Conservation (phyloP, 1,284 basidiomycete species). For the Austroboletus niveus region DNA sequence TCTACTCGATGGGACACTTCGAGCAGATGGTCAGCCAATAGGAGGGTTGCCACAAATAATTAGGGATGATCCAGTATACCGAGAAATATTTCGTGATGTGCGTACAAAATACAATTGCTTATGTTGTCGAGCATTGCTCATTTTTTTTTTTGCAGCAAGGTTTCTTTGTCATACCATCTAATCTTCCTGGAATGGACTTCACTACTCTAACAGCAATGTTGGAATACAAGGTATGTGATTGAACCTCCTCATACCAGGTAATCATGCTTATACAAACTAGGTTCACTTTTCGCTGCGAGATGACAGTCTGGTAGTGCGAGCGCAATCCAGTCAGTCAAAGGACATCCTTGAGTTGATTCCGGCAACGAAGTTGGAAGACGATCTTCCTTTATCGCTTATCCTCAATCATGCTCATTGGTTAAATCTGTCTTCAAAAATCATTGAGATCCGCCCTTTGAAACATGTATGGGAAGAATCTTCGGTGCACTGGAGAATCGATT, state of each 20-base stretch:
- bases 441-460: conserved; percentile 22
- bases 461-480: conserved; percentile 19
- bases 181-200: background rate
- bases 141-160: conserved; percentile 27
- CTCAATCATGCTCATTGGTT: conserved; percentile 40
- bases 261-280: background rate
- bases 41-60: conserved; percentile 39
- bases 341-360: conserved; percentile 37
- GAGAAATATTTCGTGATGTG: background rate
- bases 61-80: background rate
- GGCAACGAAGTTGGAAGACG: conserved; percentile 27
- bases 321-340: conserved; percentile 3
- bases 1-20: background rate
- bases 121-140: background rate
- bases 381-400: conserved; percentile 39
- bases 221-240: background rate
- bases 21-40: conserved; percentile 35
- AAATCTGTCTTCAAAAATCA: conserved; percentile 18
- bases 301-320: conserved; percentile 30
- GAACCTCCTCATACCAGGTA: too few species aligned
- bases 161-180: conserved; percentile 18
- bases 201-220: background rate
- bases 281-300: conserved; percentile 8
- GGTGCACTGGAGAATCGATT: background rate
- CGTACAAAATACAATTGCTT: background rate